Evolutionary conservation across 768 basidiomycete species (phyloP), one percentile per base, ranked within the genome.

Genomic region (Cyathus striatus): DNA sequence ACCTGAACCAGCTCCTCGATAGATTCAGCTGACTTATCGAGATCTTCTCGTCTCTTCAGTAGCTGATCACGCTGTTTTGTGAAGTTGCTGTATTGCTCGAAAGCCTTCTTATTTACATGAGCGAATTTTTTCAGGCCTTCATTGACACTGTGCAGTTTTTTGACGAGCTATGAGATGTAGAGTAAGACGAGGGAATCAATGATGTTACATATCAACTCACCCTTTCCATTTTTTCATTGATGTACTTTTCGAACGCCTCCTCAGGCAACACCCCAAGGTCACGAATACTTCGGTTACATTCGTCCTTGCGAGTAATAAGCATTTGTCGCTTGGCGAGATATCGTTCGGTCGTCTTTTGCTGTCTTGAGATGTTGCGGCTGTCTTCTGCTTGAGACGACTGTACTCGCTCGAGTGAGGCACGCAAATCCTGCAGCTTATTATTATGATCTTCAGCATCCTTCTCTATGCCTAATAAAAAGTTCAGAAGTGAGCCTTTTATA

Each of bases 101-200:
- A 95, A 1, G 95, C 96, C 58, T 98, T 97, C 74, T 99, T 99
- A 73, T 99, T 99, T 48, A 98, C 95, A 58, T 97, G 93, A 0
- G 92, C 90, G 55, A 94, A 99, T 61, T 93, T 95, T 62, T 96
- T 95, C 53, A 99, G 69, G 21, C 81, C 79, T 56, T 98, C 94
- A 56, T 97, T 96, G 48, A 93, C 84, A 12, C 76, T 72, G 51
- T 95, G 93, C n/a, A 99, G 73, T 50, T 87, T 87, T 66, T 92
- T 95, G 55, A 94, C 81, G 35, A 99, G 74, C 95, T 99, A 39
- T 12, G 17, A 22, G 9, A 30, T 42, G 22, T n/a, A 12, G 9
- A 24, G 25, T 3, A 20, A 20, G 22, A 38, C 26, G n/a, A 42
- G 43, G 23, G 26, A 24, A 33, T 10, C 5, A 25, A 30, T 6